Conservation (phyloP, 2,329 filamentous ascomycete species). For the Monilinia laxa region DNA sequence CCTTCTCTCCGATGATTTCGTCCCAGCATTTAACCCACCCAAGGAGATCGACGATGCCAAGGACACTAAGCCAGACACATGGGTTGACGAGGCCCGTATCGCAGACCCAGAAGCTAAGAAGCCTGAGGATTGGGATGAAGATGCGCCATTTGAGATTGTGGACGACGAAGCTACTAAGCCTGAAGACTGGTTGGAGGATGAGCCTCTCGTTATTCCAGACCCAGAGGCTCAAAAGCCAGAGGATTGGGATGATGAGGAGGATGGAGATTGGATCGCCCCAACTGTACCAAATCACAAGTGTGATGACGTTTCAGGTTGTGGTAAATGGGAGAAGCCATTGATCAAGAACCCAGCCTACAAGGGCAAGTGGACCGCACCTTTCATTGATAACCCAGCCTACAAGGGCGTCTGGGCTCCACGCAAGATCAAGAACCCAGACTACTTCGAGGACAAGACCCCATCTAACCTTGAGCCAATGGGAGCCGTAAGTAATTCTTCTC, state of each 20-base stretch:
- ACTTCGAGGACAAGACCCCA: slow-evolving; percentile 95
- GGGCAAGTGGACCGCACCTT: slow-evolving; percentile 92
- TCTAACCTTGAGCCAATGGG: slow-evolving; percentile 98
- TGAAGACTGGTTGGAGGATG: slow-evolving; percentile 93
- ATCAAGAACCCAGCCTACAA: slow-evolving; percentile 92
- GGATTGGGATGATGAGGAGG: slow-evolving; percentile 99
- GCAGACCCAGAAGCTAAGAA: slow-evolving; percentile 90
- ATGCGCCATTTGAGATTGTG: slow-evolving; percentile 92
- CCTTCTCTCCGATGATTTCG: slow-evolving; percentile 84
- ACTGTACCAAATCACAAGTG: slow-evolving; percentile 96
- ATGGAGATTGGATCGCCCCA: slow-evolving; percentile 88
- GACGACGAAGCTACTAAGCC: slow-evolving; percentile 90
- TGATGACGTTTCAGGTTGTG: slow-evolving; percentile 87
- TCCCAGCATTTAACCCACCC: slow-evolving; percentile 85
- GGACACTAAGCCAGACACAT: slow-evolving; percentile 90
- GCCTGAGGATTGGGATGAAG: slow-evolving; percentile 99
- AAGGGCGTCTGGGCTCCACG: slow-evolving; percentile 92
- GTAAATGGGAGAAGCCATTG: slow-evolving; percentile 86
- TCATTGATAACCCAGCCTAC: slow-evolving; percentile 96
- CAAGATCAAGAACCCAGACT: slow-evolving; percentile 96
- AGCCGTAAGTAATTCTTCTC: slow-evolving; percentile 63
- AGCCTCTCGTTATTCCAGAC: slow-evolving; percentile 79
- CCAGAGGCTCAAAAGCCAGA: slow-evolving; percentile 96
- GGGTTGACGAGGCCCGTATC: slow-evolving; percentile 93
- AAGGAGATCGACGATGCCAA: slow-evolving; percentile 94